These are phyloP conservation scores for Hygrophorus pudorinus DNA, from an alignment of 768 basidiomycete genomes.

Conservation along the genomic window DNA sequence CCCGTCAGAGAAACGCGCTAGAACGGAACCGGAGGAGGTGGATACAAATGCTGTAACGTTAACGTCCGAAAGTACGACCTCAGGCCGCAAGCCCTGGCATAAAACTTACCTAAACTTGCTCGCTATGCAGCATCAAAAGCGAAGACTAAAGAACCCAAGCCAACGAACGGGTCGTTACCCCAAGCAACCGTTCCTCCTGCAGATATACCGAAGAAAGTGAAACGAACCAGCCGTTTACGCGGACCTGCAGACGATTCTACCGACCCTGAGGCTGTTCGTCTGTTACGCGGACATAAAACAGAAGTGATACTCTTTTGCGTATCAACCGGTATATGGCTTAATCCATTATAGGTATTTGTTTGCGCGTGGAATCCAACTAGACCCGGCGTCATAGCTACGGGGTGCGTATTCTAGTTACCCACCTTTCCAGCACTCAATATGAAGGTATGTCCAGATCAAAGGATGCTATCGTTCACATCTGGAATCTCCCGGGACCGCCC, in stretches of 20 bases:
- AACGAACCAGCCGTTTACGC: conserved; percentile 21
- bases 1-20: conserved; percentile 56
- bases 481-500: conserved; percentile 45
- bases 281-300: conserved; percentile 49
- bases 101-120: not conserved
- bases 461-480: conserved; percentile 65
- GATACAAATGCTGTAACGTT: conserved; percentile 29
- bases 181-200: conserved; percentile 1
- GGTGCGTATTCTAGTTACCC: conserved; percentile 33
- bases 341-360: conserved; percentile 54
- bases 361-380: conserved; percentile 69
- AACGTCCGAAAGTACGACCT: conserved; percentile 20
- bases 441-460: conserved; percentile 43
- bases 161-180: conserved; percentile 1
- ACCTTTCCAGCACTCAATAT: conserved; percentile 7
- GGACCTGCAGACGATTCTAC: conserved; percentile 34
- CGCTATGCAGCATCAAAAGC: not conserved
- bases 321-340: conserved; percentile 1
- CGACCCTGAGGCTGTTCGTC: conserved; percentile 31
- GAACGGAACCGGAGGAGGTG: conserved; percentile 40
- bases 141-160: conserved; percentile 6
- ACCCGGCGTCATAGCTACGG: conserved; percentile 55
- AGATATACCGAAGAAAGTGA: conserved; percentile 13
- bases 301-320: conserved; percentile 29
- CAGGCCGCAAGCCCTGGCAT: not conserved